Evolutionary conservation across 257 asterid species (phyloP).

Genomic region (Echites panduratus): DNA sequence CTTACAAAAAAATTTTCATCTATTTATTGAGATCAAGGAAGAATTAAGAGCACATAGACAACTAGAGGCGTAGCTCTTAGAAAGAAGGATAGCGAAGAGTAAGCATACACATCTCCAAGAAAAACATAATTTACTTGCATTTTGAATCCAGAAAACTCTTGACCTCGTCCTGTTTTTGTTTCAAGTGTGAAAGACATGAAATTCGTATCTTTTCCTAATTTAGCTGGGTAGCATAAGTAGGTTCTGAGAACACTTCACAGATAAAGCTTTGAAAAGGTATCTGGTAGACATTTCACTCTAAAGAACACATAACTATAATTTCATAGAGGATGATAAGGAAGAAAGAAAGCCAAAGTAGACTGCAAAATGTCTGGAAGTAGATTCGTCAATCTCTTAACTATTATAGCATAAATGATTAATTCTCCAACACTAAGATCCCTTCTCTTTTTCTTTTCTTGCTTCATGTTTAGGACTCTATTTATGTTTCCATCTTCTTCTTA

Average conservation of each 20-base stretch:
- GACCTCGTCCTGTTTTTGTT: background rate
- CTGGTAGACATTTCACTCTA: background rate
- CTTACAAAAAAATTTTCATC: background rate
- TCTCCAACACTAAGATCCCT: too few relatives aligned
- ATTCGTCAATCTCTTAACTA: background rate
- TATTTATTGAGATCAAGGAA: background rate
- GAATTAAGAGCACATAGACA: background rate
- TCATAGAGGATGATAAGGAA: background rate
- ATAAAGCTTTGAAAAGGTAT: background rate
- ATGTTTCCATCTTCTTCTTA: too few relatives aligned
- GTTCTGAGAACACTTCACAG: background rate
- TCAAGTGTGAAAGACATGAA: background rate
- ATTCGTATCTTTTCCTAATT: background rate
- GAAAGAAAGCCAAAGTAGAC: background rate
- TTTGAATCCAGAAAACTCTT: too few relatives aligned
- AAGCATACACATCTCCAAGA: background rate
- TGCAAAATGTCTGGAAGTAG: background rate
- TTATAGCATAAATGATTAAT: too few relatives aligned
- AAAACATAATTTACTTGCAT: background rate
- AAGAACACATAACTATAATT: background rate
- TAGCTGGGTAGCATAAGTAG: background rate
- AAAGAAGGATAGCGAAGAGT: background rate
- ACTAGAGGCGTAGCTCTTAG: background rate
- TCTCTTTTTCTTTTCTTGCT: too few relatives aligned
- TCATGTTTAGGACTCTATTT: too few relatives aligned